These are phyloP conservation scores for Talaromyces islandicus DNA, from an alignment of 2,329 filamentous ascomycete species.

Conservation along the genomic window DNA sequence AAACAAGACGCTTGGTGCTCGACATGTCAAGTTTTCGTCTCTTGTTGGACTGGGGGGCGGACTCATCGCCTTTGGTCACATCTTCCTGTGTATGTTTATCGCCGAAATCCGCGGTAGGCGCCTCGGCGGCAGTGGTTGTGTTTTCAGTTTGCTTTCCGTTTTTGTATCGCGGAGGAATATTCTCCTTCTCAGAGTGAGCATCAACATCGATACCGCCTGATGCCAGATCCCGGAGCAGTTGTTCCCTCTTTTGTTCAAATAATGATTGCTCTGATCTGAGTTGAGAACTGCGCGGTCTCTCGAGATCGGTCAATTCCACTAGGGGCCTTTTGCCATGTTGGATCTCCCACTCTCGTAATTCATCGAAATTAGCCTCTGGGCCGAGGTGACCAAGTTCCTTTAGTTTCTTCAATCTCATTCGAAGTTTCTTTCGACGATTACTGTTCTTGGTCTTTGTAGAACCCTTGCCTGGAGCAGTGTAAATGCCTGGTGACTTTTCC, in stretches of 20 bases:
- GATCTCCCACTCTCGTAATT: constrained; percentile 38
- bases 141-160: constrained; percentile 4
- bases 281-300: constrained; percentile 13
- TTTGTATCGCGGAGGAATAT: constrained; percentile 17
- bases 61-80: constrained; percentile 2
- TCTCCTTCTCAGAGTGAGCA: constrained; percentile 23
- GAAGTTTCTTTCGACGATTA: constrained; percentile 49
- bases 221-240: constrained; percentile 47
- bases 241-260: constrained; percentile 47
- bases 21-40: constrained; percentile 50
- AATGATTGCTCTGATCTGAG: constrained; percentile 29
- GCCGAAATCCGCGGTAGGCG: background rate
- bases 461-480: constrained; percentile 45
- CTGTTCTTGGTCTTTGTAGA: constrained; percentile 46
- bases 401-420: constrained; percentile 45
- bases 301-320: constrained; percentile 17
- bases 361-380: constrained; percentile 44
- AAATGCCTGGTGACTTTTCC: constrained; percentile 9
- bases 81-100: background rate
- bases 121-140: background rate
- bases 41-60: constrained; percentile 15
- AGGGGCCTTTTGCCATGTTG: constrained; percentile 18
- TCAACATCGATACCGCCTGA: constrained; percentile 48
- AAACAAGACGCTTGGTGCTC: constrained; percentile 62
- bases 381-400: constrained; percentile 50